Base-by-base conservation (phyloP, 176 grass and related monocot species). In the Avena eriantha region DNA sequence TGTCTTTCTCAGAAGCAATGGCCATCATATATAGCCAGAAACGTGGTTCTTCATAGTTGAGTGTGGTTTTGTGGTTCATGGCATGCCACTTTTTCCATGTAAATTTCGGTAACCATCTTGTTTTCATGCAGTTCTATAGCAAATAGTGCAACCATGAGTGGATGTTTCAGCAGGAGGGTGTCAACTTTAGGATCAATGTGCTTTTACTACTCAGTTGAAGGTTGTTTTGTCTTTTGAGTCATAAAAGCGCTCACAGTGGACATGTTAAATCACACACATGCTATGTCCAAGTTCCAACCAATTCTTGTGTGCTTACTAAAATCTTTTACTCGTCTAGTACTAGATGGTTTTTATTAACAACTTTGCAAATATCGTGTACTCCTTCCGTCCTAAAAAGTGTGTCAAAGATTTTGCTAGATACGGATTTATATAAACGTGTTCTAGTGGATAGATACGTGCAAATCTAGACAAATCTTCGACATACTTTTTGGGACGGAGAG, bases 171-270 rank as follows among this genome's bases (percentile, higher is more conserved):
- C 59, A 56, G 14, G 10, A 49, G 31, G 67, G 0, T 19, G 82
- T 74, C 55, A 33, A 8, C 65, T 66, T 89, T 58, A 15, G 35
- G 13, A 4, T 22, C 7, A 2, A 56, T 39, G 69, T 68, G 10
- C 45, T 47, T 50, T 36, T 22, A 14, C 16, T 31, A 73, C 49
- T 50, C 31, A 8, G 31, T 73, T 84, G 45, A 84, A 41, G 10
- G 75, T 2, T 73, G 70, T 79, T 88, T 89, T 89, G 55, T 73
- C 82, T 54, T 59, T 45, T 3, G 11, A 39, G 14, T 59, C 53
- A 46, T 72, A 18, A 41, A 41, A 64, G 43, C 48, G 0, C 81
- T 50, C 65, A 50, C 53, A 61, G n/a, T 63, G 14, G 26, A 31
- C 31, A 54, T 5, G 63, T 59, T 66, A 48, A 39, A 60, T 65